These are phyloP conservation scores for Stylosanthes scabra DNA, from an alignment of 331 rosid genomes.

Conservation along the genomic window DNA sequence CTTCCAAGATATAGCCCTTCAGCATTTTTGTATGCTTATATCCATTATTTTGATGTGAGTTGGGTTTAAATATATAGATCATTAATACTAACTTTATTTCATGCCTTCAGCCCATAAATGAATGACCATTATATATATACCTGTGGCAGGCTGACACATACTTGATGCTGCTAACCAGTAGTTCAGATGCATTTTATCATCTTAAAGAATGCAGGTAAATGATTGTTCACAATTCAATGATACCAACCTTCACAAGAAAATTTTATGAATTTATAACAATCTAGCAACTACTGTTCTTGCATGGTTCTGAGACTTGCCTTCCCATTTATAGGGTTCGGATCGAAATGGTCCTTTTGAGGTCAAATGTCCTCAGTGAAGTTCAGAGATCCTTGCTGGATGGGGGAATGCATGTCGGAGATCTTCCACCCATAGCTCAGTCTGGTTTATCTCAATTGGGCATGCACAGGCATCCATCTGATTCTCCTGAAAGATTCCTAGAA, in stretches of 20 bases:
- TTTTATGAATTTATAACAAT: conserved; percentile 10
- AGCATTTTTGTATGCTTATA: conserved; percentile 95
- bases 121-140: conserved; percentile 30
- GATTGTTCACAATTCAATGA: conserved; percentile 33
- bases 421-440: conserved; percentile 70
- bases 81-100: conserved; percentile 10
- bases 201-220: conserved; percentile 95
- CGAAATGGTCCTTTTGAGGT: conserved; percentile 85
- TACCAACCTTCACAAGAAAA: conserved; percentile 15
- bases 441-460: conserved; percentile 74
- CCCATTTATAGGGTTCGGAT: conserved; percentile 76
- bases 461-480: conserved; percentile 71
- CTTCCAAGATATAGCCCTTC: conserved; percentile 97
- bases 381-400: conserved; percentile 98
- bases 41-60: conserved; percentile 95
- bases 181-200: conserved; percentile 95
- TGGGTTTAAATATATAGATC: conserved; percentile 19
- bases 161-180: conserved; percentile 90
- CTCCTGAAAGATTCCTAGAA: conserved; percentile 76
- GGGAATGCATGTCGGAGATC: conserved; percentile 95
- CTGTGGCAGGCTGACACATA: conserved; percentile 84
- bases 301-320: conserved; percentile 45
- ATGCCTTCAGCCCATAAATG: conserved; percentile 13
- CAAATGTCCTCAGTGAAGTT: conserved; percentile 88
- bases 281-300: conserved; percentile 28